Evolutionary conservation across 1,284 basidiomycete genomes (phyloP), one percentile per base, ranked within the genome.

Genomic region (Irpex sp.): DNA sequence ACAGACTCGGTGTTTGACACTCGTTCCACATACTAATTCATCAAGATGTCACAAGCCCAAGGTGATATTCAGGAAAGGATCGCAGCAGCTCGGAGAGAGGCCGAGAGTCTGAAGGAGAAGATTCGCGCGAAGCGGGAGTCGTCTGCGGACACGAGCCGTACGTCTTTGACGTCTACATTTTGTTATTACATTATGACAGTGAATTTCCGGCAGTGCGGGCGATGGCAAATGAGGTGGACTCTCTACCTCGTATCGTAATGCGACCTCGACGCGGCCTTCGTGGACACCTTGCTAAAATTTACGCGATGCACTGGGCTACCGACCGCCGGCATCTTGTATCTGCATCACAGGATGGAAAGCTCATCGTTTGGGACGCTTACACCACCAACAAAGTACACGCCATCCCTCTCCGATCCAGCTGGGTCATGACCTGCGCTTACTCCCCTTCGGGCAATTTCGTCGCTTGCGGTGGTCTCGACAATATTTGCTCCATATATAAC

Each of bases 391-490:
- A 99, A 82, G 97, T 99, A 63, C 96, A 99, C 76, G 97, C 97
- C 68, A 98, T 99, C 76, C 97, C 97, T 55, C 83, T 99, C 48
- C 89, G 97, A 58, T 97, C 95, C 47, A 95, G 92, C 69, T 99
- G 97, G 97, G 97, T 99, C 79, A 99, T 99, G 97, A 98, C 97
- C 57, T 99, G 97, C 76, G 97, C 97, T 57, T 99, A 98, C 78
- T 91, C 97, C 13, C 97, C 97, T 5, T 95, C 93, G 21, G 97
- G 97, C 61, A 96, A 94, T 77, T 96, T 92, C 70, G 97, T 99
- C 65, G 97, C 97, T 38, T 99, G 97, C 71, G 97, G 97, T 79
- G 97, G 97, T 78, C 87, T 99, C 62, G 97, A 99, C 82, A 99
- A 99, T 77, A 97, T 98, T 60, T 99, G 97, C 78, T 96, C 95